Evolutionary conservation across 75 land plant species (phyloP).

Genomic region (Selaginella tamariscina): DNA sequence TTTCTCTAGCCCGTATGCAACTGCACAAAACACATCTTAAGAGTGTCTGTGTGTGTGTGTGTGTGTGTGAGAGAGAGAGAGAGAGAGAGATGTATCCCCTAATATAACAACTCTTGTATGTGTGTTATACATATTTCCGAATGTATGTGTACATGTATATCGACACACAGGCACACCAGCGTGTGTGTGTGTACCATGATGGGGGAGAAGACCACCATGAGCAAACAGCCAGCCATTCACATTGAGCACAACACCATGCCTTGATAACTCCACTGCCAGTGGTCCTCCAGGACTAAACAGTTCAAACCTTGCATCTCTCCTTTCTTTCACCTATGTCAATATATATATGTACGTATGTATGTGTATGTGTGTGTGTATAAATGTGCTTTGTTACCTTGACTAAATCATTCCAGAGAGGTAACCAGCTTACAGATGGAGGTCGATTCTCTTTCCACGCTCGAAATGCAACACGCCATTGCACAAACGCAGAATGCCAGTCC

Average conservation of each 20-base stretch:
- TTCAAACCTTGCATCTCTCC: slow-evolving; percentile 46
- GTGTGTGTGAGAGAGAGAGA: not conserved
- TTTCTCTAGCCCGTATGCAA: slow-evolving; percentile 74
- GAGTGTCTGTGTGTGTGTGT: not conserved
- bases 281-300: slow-evolving; percentile 76
- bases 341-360: no score
- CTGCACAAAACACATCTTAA: slow-evolving; percentile 25
- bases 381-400: slow-evolving; percentile 37
- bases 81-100: no score
- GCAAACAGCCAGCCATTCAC: slow-evolving; percentile 92
- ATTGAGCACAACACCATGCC: slow-evolving; percentile 69
- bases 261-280: slow-evolving; percentile 69
- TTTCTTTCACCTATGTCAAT: slow-evolving; percentile 75
- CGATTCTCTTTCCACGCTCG: slow-evolving; percentile 35
- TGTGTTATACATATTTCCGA: no score
- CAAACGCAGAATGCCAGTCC: slow-evolving; percentile 66
- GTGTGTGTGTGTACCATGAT: slow-evolving; percentile 54
- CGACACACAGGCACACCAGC: no score
- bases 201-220: slow-evolving; percentile 97
- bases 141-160: not conserved
- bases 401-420: slow-evolving; percentile 46
- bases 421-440: slow-evolving; percentile 34
- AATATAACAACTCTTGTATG: no score
- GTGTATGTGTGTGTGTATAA: no score
- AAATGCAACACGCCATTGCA: slow-evolving; percentile 43